Conservation (phyloP, 805 yeast genomes). For the Kuraishia capsulata region DNA sequence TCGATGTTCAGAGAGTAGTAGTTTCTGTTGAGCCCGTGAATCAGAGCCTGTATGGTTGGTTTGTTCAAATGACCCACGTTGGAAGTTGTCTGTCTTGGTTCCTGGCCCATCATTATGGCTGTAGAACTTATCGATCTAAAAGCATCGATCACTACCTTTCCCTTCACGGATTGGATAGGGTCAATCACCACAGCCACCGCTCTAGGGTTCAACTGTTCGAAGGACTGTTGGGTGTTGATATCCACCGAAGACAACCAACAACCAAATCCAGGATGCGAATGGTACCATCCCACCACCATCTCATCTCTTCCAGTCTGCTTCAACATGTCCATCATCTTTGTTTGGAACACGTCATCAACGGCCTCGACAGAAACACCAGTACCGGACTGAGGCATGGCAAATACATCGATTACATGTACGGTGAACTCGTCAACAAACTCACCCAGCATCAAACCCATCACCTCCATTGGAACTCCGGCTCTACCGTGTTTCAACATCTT, state of each 20-base stretch:
- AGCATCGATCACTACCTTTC: constrained; percentile 98
- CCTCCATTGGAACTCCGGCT: constrained; percentile 75
- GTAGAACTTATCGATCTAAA: constrained; percentile 88
- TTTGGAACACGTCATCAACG: constrained; percentile 97
- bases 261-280: constrained; percentile 99
- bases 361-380: constrained; percentile 99
- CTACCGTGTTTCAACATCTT: constrained; percentile 98
- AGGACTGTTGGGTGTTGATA: constrained; percentile 95
- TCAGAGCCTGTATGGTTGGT: constrained; percentile 93
- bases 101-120: constrained; percentile 89
- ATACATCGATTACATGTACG: constrained; percentile 93
- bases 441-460: constrained; percentile 97
- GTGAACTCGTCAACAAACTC: constrained; percentile 97
- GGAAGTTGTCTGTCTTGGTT: constrained; percentile 95
- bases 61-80: constrained; percentile 92
- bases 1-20: constrained; percentile 93
- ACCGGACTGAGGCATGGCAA: constrained; percentile 97
- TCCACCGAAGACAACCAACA: constrained; percentile 98
- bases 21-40: constrained; percentile 95
- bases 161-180: constrained; percentile 97
- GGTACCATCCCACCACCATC: constrained; percentile 99
- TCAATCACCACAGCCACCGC: constrained; percentile 98
- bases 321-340: constrained; percentile 99
- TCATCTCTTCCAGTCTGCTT: constrained; percentile 98
- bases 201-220: constrained; percentile 89